Evolutionary conservation across 495 filamentous ascomycete genomes (phyloP), one percentile per base, ranked within the genome.

Genomic region (Lasiosphaeria ovina): DNA sequence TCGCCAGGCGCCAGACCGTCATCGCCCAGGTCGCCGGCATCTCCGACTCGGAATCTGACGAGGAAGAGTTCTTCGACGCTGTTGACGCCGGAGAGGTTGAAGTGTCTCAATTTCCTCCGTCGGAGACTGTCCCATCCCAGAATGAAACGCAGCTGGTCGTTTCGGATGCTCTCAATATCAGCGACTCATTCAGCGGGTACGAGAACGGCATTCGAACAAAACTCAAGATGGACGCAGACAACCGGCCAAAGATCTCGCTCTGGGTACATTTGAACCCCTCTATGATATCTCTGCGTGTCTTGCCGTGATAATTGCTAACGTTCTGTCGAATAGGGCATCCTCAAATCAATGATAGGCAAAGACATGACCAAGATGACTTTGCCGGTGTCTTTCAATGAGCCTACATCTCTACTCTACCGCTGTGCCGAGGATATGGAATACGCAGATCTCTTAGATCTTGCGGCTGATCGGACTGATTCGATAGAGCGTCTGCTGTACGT

Each of bases 351-450:
- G 94, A 96, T 98, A 67, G 94, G 94, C 58, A 98, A 98, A 72
- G 94, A 98, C 71, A 98, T 98, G 94, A 98, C 94, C 17, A 97
- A 92, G 77, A 98, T 98, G 94, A 98, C 94, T 3, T 81, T 98
- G 4, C 94, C 94, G 0, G 94, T 98, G 5, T 97, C 94, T 10
- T 98, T 98, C 79, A 98, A 98, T 72, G 94, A 98, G 74, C 95
- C 95, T 11, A 98, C 94, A 10, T 98, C 94, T 16, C 77, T 98
- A n/a, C 83, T 98, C 24, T 92, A 98, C 68, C 90, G 94, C 69
- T 92, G 96, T 35, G 90, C 91, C 3, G 94, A 98, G 76, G 94
- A 98, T 69, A 89, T 98, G 87, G 94, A 98, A 75, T 98, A 98
- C 67, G 88, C 92, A 3, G 91, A 98, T 67, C 85, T 98, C 8